These are phyloP conservation scores for Mycena albidolilacea DNA, from an alignment of 768 basidiomycete genomes.

Conservation along the genomic window DNA sequence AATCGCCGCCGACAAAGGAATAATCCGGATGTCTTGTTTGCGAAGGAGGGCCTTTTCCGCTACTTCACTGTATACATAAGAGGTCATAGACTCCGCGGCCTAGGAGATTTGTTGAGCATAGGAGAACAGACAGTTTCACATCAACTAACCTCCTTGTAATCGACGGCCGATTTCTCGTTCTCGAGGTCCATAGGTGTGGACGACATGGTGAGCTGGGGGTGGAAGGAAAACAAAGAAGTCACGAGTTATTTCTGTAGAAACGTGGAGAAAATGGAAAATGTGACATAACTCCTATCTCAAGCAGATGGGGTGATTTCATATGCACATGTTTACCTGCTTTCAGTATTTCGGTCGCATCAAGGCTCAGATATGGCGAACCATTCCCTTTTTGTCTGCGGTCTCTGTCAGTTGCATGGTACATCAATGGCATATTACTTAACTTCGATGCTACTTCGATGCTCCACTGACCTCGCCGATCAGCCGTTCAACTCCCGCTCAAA, in stretches of 20 bases:
- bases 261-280: not conserved
- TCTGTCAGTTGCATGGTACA: no score
- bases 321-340: not conserved
- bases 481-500: no score
- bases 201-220: not conserved
- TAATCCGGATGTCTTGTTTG: constrained; percentile 28
- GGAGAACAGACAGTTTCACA: constrained; percentile 3
- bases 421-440: no score
- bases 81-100: constrained; percentile 17
- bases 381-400: no score
- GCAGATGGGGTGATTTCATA: not conserved
- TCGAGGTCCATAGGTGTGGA: not conserved
- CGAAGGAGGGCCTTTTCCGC: constrained; percentile 18
- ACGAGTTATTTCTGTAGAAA: not conserved
- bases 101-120: not conserved
- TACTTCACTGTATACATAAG: constrained; percentile 4
- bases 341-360: no score
- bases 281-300: not conserved
- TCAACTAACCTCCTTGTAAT: not conserved
- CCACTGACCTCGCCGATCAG: no score
- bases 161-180: constrained; percentile 6
- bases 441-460: no score
- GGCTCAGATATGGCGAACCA: no score
- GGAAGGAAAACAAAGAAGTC: not conserved
- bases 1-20: constrained; percentile 27